Evolutionary conservation across 2,329 filamentous ascomycete genomes (phyloP).

Genomic region (Aspergillus pseudoviridinutans): DNA sequence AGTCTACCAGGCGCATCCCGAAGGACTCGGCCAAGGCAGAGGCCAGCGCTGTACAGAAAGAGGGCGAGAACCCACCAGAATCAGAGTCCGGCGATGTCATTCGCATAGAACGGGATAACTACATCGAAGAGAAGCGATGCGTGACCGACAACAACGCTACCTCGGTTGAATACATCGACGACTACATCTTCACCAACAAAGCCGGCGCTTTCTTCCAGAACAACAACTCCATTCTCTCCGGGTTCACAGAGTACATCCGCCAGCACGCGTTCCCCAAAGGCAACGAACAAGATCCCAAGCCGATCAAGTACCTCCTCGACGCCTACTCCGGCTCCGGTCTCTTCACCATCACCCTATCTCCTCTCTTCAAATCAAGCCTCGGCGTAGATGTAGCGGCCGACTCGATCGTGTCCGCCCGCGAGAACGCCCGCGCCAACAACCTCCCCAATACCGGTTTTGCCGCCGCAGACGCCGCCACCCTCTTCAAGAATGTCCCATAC

Average conservation of each 20-base stretch:
- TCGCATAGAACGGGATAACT: slow-evolving; percentile 53
- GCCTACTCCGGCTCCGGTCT: slow-evolving; percentile 96
- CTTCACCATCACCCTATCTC: slow-evolving; percentile 90
- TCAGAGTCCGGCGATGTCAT: slow-evolving; percentile 44
- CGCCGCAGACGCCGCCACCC: slow-evolving; percentile 76
- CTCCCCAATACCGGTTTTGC: slow-evolving; percentile 78
- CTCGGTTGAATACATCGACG: slow-evolving; percentile 81
- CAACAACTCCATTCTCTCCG: slow-evolving; percentile 93
- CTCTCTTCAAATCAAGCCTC: slow-evolving; percentile 71
- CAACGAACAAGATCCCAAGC: slow-evolving; percentile 29
- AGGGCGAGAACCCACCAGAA: slow-evolving; percentile 22
- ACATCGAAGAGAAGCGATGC: slow-evolving; percentile 79
- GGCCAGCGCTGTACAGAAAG: slow-evolving; percentile 18
- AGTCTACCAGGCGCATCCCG: slow-evolving; percentile 66
- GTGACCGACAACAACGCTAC: slow-evolving; percentile 80
- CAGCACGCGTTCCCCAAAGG: slow-evolving; percentile 63
- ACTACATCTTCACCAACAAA: slow-evolving; percentile 82
- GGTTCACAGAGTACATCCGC: slow-evolving; percentile 83
- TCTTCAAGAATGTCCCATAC: slow-evolving; percentile 75
- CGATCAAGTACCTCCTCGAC: slow-evolving; percentile 85
- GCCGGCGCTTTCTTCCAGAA: slow-evolving; percentile 98
- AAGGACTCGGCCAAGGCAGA: slow-evolving; percentile 16
- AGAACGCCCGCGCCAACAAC: slow-evolving; percentile 74
- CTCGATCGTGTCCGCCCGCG: slow-evolving; percentile 72
- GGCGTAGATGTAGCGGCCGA: slow-evolving; percentile 85